A percentile compares a stretch with the other conserved stretches of the same genome.
phyloP scores from a whole-genome alignment of 2,329 filamentous ascomycete species.

The Aspergillus versicolor region DNA sequence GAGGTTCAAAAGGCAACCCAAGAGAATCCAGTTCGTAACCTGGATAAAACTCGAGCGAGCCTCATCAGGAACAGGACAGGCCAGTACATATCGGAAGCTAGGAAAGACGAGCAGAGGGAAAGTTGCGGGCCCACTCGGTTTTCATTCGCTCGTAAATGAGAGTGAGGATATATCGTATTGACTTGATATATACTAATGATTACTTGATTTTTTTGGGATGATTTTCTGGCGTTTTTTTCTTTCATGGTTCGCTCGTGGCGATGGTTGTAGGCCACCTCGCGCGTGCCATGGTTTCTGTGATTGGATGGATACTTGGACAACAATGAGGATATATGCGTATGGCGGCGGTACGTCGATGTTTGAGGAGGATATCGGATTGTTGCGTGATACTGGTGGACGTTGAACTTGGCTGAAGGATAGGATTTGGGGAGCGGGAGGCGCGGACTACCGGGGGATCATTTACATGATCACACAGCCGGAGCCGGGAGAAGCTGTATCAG shows the following conservation, averaged over 20 bases:
- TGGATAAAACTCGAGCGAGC: neutral
- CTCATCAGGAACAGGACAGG: no score
- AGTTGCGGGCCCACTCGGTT: no score
- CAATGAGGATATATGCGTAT: no score
- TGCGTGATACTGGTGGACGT: no score
- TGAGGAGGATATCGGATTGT: no score
- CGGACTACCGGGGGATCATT: slow-evolving; percentile 6
- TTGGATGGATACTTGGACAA: neutral
- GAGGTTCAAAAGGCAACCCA: no score
- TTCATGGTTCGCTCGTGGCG: neutral
- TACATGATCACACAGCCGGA: slow-evolving; percentile 34
- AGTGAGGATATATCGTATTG: neutral
- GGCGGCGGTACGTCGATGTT: no score
- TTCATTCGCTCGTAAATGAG: neutral
- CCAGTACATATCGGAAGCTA: no score
- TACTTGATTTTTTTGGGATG: neutral
- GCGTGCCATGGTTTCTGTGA: neutral
- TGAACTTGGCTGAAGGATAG: neutral
- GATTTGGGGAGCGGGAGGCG: neutral
- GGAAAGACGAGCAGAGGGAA: no score
- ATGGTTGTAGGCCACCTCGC: neutral
- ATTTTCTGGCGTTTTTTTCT: neutral
- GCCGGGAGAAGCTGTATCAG: slow-evolving; percentile 22
- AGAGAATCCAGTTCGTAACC: neutral
- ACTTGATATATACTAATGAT: no score